phyloP scores from a whole-genome alignment of 495 filamentous ascomycete genomes.

The Lophiotrema nucula region DNA sequence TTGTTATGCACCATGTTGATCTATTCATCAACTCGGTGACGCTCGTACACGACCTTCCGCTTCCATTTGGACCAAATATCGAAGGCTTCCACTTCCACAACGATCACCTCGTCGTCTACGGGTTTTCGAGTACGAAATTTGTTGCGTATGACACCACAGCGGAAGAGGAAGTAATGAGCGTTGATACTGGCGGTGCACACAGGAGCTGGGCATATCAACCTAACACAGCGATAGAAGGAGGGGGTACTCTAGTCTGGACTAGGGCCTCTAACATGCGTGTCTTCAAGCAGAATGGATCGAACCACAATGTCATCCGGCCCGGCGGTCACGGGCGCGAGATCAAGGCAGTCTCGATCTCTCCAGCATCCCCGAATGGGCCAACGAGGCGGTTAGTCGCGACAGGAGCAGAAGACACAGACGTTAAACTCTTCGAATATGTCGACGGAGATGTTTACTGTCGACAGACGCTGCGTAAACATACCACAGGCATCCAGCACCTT shows the following conservation, averaged over 20 bases:
- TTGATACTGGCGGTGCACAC: conserved; percentile 82
- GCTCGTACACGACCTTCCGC: conserved; percentile 54
- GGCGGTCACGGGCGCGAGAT: conserved; percentile 90
- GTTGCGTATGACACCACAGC: conserved; percentile 72
- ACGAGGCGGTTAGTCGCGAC: conserved; percentile 63
- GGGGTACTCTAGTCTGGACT: conserved; percentile 53
- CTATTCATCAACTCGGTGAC: conserved; percentile 16
- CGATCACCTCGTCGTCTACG: conserved; percentile 65
- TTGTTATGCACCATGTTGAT: conserved; percentile 54
- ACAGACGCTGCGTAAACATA: conserved; percentile 69
- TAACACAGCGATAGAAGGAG: conserved; percentile 9
- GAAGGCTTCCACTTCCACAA: conserved; percentile 63
- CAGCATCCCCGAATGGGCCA: background rate
- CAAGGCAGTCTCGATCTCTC: conserved; percentile 64
- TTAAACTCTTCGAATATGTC: conserved; percentile 62
- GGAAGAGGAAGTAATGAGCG: conserved; percentile 61
- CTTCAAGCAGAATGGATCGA: conserved; percentile 49
- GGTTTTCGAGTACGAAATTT: conserved; percentile 76
- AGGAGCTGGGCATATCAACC: conserved; percentile 66
- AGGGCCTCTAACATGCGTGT: conserved; percentile 55
- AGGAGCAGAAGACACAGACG: conserved; percentile 83
- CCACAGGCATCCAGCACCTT: conserved; percentile 78
- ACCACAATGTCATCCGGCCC: conserved; percentile 55
- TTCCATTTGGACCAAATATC: conserved; percentile 65
- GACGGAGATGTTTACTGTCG: conserved; percentile 50